A percentile compares a stretch with the other conserved stretches of the same genome.
phyloP scores from a whole-genome alignment of 2,329 filamentous ascomycete genomes.

The Aureobasidium sp. region DNA sequence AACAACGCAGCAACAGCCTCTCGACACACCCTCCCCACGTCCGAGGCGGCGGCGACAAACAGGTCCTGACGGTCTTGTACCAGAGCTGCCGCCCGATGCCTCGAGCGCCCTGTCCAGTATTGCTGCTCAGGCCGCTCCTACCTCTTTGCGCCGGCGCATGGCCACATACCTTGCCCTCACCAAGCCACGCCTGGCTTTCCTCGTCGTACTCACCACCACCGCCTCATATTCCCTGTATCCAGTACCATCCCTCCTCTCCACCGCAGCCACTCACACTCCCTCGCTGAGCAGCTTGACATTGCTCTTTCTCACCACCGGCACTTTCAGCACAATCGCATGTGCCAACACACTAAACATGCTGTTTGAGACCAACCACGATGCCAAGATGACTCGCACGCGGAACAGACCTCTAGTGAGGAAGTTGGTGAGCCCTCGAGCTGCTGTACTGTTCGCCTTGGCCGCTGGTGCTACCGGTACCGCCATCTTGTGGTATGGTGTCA shows the following conservation, averaged over 20 bases:
- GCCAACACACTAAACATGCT: constrained; percentile 98
- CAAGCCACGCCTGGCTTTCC: constrained; percentile 88
- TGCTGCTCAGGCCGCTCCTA: constrained; percentile 49
- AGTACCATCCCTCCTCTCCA: constrained; percentile 74
- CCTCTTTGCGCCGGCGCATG: constrained; percentile 57
- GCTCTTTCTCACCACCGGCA: constrained; percentile 83
- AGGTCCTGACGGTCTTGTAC: constrained; percentile 12
- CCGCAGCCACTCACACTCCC: constrained; percentile 59
- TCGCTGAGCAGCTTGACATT: constrained; percentile 87
- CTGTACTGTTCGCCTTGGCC: constrained; percentile 69
- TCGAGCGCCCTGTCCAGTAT: constrained; percentile 53
- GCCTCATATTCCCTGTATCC: constrained; percentile 90
- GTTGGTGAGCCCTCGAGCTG: constrained; percentile 64
- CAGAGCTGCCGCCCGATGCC: constrained; percentile 49
- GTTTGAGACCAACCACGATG: constrained; percentile 83
- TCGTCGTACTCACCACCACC: constrained; percentile 86
- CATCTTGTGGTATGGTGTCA: constrained; percentile 80
- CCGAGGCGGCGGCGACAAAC: constrained; percentile 28
- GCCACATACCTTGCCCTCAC: constrained; percentile 82
- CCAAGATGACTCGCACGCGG: constrained; percentile 85
- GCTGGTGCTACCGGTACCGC: constrained; percentile 63
- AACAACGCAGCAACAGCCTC: background rate
- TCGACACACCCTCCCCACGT: constrained; percentile 25
- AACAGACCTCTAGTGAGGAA: constrained; percentile 82
- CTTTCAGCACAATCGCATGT: constrained; percentile 78